These are phyloP conservation scores for Prunus armeniaca DNA, from an alignment of 306 rosid species.

Conservation along the genomic window DNA sequence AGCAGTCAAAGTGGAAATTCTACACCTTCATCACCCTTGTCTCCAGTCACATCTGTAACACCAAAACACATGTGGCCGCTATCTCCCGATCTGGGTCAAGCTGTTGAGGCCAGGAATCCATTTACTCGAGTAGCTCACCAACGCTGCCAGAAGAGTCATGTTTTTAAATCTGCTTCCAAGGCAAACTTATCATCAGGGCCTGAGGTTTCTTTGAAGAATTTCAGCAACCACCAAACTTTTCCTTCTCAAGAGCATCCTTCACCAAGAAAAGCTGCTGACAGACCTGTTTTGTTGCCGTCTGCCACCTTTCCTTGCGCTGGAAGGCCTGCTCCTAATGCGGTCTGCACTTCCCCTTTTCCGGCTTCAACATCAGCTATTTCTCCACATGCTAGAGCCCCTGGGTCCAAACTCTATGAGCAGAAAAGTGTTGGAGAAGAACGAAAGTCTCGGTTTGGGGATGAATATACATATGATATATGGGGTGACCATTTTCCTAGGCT, in stretches of 20 bases:
- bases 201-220: conserved; percentile 16
- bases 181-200: conserved; percentile 31
- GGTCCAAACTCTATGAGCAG: conserved; percentile 43
- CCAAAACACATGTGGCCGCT: conserved; percentile 45
- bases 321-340: conserved; percentile 30
- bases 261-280: conserved; percentile 29
- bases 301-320: conserved; percentile 46
- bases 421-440: conserved; percentile 37
- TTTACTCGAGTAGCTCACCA: conserved; percentile 27
- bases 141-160: conserved; percentile 29
- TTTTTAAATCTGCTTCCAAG: conserved; percentile 29
- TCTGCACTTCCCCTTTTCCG: conserved; percentile 24
- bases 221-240: conserved; percentile 19
- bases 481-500: conserved; percentile 82
- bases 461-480: conserved; percentile 92
- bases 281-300: conserved; percentile 45
- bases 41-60: conserved; percentile 50
- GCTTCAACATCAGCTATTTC: conserved; percentile 45
- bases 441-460: conserved; percentile 42
- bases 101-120: conserved; percentile 37
- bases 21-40: conserved; percentile 89
- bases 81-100: conserved; percentile 53
- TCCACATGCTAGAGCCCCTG: conserved; percentile 72
- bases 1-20: conserved; percentile 98
- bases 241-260: conserved; percentile 36